Conservation (phyloP, 257 asterid species). For the Capsicum rhomboideum region DNA sequence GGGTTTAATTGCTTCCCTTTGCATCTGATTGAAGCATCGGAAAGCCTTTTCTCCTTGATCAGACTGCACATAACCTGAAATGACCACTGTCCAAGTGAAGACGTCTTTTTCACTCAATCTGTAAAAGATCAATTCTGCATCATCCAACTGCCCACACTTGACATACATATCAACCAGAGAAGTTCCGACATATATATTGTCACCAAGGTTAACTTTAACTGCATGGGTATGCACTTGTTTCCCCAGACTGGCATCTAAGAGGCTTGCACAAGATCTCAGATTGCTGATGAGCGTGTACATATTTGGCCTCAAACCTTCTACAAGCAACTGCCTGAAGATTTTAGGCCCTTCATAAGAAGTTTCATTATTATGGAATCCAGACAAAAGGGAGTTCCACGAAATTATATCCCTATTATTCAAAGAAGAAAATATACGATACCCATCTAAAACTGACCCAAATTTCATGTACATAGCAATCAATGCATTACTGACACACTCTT, state of each 20-base stretch:
- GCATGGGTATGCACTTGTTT: constrained; percentile 66
- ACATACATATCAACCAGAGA: constrained; percentile 73
- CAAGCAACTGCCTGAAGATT: constrained; percentile 49
- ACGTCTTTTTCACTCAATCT: constrained; percentile 47
- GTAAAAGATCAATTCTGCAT: constrained; percentile 41
- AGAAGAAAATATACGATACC: constrained; percentile 35
- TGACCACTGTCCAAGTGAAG: constrained; percentile 58
- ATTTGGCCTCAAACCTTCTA: constrained; percentile 59
- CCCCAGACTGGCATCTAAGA: constrained; percentile 38
- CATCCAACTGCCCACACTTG: constrained; percentile 50
- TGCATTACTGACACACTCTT: constrained; percentile 56
- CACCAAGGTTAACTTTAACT: constrained; percentile 31
- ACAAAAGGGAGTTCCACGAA: constrained; percentile 75
- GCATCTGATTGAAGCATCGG: constrained; percentile 56
- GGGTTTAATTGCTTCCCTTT: constrained; percentile 45
- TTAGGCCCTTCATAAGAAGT: constrained; percentile 44
- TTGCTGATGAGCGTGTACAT: constrained; percentile 60
- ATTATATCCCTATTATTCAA: constrained; percentile 47
- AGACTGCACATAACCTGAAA: constrained; percentile 53
- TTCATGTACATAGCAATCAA: constrained; percentile 78
- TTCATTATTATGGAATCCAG: constrained; percentile 56
- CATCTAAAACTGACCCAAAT: constrained; percentile 43
- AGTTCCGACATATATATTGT: constrained; percentile 46
- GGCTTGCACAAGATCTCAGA: constrained; percentile 58
- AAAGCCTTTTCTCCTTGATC: constrained; percentile 66